Evolutionary conservation across 768 basidiomycete species (phyloP), one percentile per base, ranked within the genome.

Genomic region (Dacryopinax spathularia): DNA sequence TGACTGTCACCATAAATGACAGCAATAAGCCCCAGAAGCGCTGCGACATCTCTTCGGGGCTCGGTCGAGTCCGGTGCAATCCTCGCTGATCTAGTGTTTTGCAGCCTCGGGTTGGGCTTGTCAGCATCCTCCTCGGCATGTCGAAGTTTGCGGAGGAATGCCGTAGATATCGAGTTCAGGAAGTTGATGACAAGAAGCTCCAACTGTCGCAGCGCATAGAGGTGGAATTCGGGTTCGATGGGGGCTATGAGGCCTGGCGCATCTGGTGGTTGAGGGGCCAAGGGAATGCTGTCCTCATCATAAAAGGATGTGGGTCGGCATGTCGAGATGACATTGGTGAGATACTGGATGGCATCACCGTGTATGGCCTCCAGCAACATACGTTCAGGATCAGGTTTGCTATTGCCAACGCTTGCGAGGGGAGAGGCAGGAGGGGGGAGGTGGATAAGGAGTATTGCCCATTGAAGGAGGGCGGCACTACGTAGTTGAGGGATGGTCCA

Each of bases 121-220:
- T 79, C 12, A 87, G 80, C 73, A 70, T 96, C 92, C 72, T 95
- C 92, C 71, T 96, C 93, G 33, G 87, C 77, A 66, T 92, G 89
- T 70, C 91, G 90, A 72, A 96, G 87, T 43, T 73, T 71, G 34
- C 70, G 68, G 1, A 77, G 69, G 37, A 75, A 56, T 5, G 48
- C 69, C 10, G 69, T 65, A 18, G 69, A 70, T 60, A 73, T 70
- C 41, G 69, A 72, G 34, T 68, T 66, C 60, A 77, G 70, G 61
- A 76, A 69, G 6, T 84, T 84, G 43, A 86, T 81, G 27, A 93
- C 74, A 13, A 92, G 81, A 0, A 77, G 77, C 70, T 93, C 92
- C 65, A 89, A 85, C 5, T 80, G 78, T 33, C 80, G 75, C 20
- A 92, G 74, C 10, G 92, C 74, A 15, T 77, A 70, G 0, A 77